Percentiles rank a stretch among this genome's conserved stretches.
Evolutionary conservation across 352 stramenopile genomes (phyloP).

Genomic region (Phytophthora tentaculata): DNA sequence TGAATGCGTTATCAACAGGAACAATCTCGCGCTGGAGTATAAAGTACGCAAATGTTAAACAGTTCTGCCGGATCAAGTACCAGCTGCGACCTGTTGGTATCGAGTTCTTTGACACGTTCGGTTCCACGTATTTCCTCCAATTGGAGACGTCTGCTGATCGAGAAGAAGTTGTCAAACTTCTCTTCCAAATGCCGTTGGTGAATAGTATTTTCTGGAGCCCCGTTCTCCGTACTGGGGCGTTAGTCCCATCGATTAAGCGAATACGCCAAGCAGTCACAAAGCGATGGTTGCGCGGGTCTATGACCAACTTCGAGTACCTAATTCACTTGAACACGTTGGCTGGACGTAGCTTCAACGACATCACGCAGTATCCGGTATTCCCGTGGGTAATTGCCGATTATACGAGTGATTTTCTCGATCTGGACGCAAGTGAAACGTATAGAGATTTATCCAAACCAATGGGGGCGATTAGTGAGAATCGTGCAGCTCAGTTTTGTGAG

Average conservation of each 20-base stretch:
- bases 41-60: slow-evolving; percentile 69
- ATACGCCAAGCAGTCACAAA: slow-evolving; percentile 78
- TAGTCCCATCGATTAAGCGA: slow-evolving; percentile 68
- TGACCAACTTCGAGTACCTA: slow-evolving; percentile 96
- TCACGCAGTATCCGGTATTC: slow-evolving; percentile 98
- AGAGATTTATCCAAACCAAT: slow-evolving; percentile 95
- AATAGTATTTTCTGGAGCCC: slow-evolving; percentile 87
- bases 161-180: slow-evolving; percentile 70
- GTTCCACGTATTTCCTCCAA: slow-evolving; percentile 76
- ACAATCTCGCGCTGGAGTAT: slow-evolving; percentile 61
- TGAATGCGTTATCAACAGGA: not conserved
- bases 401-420: slow-evolving; percentile 80
- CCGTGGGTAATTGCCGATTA: slow-evolving; percentile 96
- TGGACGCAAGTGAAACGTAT: slow-evolving; percentile 81
- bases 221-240: slow-evolving; percentile 61
- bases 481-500: slow-evolving; percentile 87
- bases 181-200: slow-evolving; percentile 83
- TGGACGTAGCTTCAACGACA: slow-evolving; percentile 96
- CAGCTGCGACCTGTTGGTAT: slow-evolving; percentile 78
- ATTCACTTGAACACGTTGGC: slow-evolving; percentile 96
- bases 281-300: slow-evolving; percentile 64
- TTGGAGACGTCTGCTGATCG: slow-evolving; percentile 59
- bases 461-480: slow-evolving; percentile 88
- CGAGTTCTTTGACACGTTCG: slow-evolving; percentile 77
- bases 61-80: slow-evolving; percentile 84